A percentile compares a stretch with the other conserved stretches of the same genome.
Conservation (phyloP, 176 grass and related monocot species). For the Triticum timopheevii region DNA sequence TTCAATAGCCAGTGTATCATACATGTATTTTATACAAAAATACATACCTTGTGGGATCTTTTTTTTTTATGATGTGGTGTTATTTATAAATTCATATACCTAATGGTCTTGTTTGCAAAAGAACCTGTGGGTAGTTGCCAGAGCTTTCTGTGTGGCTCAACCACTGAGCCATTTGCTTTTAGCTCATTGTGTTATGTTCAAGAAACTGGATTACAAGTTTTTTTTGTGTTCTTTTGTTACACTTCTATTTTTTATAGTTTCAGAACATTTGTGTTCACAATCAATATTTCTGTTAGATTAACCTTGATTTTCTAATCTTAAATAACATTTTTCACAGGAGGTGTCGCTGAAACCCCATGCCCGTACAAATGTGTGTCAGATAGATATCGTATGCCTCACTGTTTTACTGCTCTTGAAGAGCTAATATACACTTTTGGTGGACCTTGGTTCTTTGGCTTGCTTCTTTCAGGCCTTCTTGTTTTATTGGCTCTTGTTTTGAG, state of each 20-base stretch:
- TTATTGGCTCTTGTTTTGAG: slow-evolving; percentile 95
- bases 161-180: background rate
- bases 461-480: slow-evolving; percentile 88
- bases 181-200: background rate
- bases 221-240: slow-evolving; percentile 11
- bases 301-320: slow-evolving; percentile 8
- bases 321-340: slow-evolving; percentile 56
- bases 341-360: slow-evolving; percentile 83
- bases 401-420: slow-evolving; percentile 96
- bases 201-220: slow-evolving; percentile 13
- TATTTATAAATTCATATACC: slow-evolving; percentile 5
- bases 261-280: background rate
- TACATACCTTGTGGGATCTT: slow-evolving; percentile 1
- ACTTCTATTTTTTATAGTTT: slow-evolving; percentile 7
- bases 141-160: background rate
- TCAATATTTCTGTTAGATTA: slow-evolving; percentile 7
- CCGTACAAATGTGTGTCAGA: slow-evolving; percentile 93
- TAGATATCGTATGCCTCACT: slow-evolving; percentile 96
- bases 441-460: slow-evolving; percentile 94
- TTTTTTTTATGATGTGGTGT: background rate
- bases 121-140: background rate
- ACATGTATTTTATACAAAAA: background rate
- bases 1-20: background rate
- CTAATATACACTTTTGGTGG: slow-evolving; percentile 93
- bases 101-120: slow-evolving; percentile 20